phyloP scores from a whole-genome alignment of 495 filamentous ascomycete species.

The Aspergillus bertholletiae region DNA sequence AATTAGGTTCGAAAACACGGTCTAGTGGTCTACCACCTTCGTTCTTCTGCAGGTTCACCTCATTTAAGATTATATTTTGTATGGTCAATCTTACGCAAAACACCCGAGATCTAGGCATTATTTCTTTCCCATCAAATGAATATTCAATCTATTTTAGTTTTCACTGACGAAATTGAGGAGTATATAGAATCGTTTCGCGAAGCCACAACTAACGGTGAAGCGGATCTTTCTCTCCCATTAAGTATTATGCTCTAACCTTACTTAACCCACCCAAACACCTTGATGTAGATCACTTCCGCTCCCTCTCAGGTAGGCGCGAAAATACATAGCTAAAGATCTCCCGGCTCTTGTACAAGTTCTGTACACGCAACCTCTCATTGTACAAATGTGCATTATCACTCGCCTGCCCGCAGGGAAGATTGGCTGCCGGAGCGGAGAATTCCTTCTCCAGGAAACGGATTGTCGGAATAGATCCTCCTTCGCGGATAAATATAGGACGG shows the following conservation, averaged over 20 bases:
- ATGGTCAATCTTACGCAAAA: too few species aligned
- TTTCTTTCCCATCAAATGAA: too few species aligned
- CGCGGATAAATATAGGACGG: slow-evolving; percentile 77
- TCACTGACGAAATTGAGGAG: too few species aligned
- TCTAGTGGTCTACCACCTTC: too few species aligned
- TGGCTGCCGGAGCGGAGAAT: slow-evolving; percentile 87
- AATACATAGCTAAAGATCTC: slow-evolving; percentile 92
- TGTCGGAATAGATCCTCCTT: slow-evolving; percentile 90
- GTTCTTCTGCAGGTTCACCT: too few species aligned
- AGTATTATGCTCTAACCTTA: not conserved
- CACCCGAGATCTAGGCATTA: too few species aligned
- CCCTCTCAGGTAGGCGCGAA: slow-evolving; percentile 56
- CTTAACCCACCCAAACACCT: not conserved
- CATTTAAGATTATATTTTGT: too few species aligned
- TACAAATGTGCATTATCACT: slow-evolving; percentile 93
- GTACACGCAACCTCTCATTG: slow-evolving; percentile 82
- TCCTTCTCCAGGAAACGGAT: slow-evolving; percentile 95
- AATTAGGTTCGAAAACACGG: too few species aligned
- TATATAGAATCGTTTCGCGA: too few species aligned
- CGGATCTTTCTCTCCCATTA: too few species aligned
- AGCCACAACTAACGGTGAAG: too few species aligned
- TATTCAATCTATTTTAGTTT: too few species aligned
- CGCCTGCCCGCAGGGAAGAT: slow-evolving; percentile 91
- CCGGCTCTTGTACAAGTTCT: slow-evolving; percentile 86
- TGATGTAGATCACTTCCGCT: not conserved